Evolutionary conservation across 2,329 filamentous ascomycete genomes (phyloP).

Genomic region (Colletotrichum sidae): DNA sequence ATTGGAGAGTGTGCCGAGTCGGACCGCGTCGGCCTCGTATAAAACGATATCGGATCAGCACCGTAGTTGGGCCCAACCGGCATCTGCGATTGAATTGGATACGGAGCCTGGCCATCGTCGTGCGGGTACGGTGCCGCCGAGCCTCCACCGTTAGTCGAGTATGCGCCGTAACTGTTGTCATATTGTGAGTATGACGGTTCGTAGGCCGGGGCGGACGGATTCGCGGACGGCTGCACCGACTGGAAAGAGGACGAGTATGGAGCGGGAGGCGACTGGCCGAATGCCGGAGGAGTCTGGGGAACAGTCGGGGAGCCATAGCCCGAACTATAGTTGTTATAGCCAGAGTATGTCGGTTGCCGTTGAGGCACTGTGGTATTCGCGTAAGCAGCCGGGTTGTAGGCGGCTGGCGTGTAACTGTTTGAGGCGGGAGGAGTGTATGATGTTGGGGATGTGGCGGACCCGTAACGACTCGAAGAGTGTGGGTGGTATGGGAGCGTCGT

Average conservation of each 20-base stretch:
- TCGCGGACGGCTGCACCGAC: conserved; percentile 44
- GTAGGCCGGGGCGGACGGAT: conserved; percentile 46
- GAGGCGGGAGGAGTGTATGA: conserved; percentile 50
- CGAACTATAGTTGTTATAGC: conserved; percentile 58
- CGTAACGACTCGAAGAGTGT: conserved; percentile 52
- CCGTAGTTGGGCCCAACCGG: conserved; percentile 64
- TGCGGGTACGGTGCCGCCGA: conserved; percentile 51
- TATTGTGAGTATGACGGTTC: conserved; percentile 46
- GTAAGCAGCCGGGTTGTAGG: conserved; percentile 72
- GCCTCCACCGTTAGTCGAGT: conserved; percentile 54
- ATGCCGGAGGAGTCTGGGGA: conserved; percentile 49
- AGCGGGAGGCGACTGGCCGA: conserved; percentile 53
- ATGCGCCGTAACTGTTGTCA: conserved; percentile 46
- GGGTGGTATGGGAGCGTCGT: conserved; percentile 63
- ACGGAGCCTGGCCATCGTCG: conserved; percentile 58
- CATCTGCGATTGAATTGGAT: conserved; percentile 64
- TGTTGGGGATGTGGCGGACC: conserved; percentile 51
- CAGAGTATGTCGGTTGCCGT: conserved; percentile 62
- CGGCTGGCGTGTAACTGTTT: conserved; percentile 60
- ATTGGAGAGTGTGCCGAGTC: conserved; percentile 62
- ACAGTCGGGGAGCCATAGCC: conserved; percentile 52
- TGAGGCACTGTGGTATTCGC: conserved; percentile 60
- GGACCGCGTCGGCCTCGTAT: conserved; percentile 58
- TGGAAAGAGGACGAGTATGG: conserved; percentile 41
- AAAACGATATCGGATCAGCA: conserved; percentile 59